Conservation (phyloP, 352 stramenopile genomes). For the Phytophthora meadii region DNA sequence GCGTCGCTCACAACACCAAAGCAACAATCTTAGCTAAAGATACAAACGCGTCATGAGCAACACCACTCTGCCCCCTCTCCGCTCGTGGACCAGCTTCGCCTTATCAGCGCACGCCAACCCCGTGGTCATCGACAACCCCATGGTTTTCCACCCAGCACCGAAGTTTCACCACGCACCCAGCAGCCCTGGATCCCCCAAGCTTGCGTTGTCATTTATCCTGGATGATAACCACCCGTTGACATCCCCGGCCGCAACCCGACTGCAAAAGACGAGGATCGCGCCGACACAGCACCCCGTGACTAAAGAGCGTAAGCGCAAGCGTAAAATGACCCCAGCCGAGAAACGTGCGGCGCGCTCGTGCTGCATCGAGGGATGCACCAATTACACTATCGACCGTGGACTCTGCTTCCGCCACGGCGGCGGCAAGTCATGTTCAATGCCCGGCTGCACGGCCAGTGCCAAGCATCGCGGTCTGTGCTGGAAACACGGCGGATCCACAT, state of each 20-base stretch:
- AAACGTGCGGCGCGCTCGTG: slow-evolving; percentile 55
- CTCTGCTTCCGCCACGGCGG: slow-evolving; percentile 51
- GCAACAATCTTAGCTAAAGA: background rate
- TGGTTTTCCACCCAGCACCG: slow-evolving; percentile 17
- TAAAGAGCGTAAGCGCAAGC: slow-evolving; percentile 18
- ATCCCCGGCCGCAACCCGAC: slow-evolving; percentile 8
- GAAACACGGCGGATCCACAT: slow-evolving; percentile 40
- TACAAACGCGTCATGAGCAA: slow-evolving; percentile 7
- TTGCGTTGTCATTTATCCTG: slow-evolving; percentile 39
- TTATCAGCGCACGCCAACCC: slow-evolving; percentile 3
- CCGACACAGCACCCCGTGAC: slow-evolving; percentile 7
- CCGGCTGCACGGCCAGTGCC: slow-evolving; percentile 52
- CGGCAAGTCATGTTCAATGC: slow-evolving; percentile 57
- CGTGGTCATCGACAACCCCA: slow-evolving; percentile 3
- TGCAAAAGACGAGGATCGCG: background rate
- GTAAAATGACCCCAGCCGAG: slow-evolving; percentile 10
- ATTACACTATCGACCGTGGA: slow-evolving; percentile 60
- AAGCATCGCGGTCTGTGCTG: slow-evolving; percentile 57
- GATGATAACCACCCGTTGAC: slow-evolving; percentile 23
- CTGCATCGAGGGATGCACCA: slow-evolving; percentile 48
- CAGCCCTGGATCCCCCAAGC: slow-evolving; percentile 14
- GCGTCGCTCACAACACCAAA: background rate
- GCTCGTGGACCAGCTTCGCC: slow-evolving; percentile 12
- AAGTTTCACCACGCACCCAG: slow-evolving; percentile 1
- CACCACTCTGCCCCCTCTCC: slow-evolving; percentile 23